Percentiles rank a stretch among this genome's conserved stretches.
Conservation (phyloP, 768 basidiomycete genomes). For the Kwoniella mangroviensis region DNA sequence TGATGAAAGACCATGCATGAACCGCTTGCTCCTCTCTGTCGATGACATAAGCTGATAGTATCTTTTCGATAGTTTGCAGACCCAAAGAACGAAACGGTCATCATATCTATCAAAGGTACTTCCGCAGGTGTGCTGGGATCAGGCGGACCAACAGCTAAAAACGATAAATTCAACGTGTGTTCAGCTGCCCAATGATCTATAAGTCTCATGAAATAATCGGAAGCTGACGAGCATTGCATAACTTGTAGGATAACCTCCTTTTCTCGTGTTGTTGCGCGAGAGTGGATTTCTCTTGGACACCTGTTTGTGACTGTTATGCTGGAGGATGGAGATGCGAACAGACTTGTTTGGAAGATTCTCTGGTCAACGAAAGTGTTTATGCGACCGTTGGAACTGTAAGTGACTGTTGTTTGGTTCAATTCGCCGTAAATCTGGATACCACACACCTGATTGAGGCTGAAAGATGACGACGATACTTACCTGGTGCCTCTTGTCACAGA, state of each 20-base stretch:
- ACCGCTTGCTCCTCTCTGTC: too few species aligned
- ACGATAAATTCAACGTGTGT: conserved; percentile 79
- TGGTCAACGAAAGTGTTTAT: conserved; percentile 82
- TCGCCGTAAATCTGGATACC: too few species aligned
- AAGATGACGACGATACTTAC: too few species aligned
- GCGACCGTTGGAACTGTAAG: conserved; percentile 82
- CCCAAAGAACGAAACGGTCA: conserved; percentile 72
- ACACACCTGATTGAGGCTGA: too few species aligned
- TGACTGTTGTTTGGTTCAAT: too few species aligned
- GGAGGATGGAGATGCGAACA: conserved; percentile 77
- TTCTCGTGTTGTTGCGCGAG: conserved; percentile 95
- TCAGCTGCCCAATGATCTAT: too few species aligned
- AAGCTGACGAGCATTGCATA: conserved; percentile 7
- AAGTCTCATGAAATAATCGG: too few species aligned
- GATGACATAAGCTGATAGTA: too few species aligned
- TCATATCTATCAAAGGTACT: conserved; percentile 92
- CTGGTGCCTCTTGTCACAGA: conserved; percentile 67
- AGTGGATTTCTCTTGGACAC: conserved; percentile 90
- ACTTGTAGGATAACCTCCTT: conserved; percentile 74
- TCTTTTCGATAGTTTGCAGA: conserved; percentile 58
- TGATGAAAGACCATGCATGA: background rate
- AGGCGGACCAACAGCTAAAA: conserved; percentile 79
- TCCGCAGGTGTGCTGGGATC: conserved; percentile 73
- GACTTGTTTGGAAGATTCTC: conserved; percentile 75
- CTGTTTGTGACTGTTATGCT: conserved; percentile 86